These are phyloP conservation scores for Trichoderma sp. DNA, from an alignment of 2,329 filamentous ascomycete genomes.

Conservation along the genomic window DNA sequence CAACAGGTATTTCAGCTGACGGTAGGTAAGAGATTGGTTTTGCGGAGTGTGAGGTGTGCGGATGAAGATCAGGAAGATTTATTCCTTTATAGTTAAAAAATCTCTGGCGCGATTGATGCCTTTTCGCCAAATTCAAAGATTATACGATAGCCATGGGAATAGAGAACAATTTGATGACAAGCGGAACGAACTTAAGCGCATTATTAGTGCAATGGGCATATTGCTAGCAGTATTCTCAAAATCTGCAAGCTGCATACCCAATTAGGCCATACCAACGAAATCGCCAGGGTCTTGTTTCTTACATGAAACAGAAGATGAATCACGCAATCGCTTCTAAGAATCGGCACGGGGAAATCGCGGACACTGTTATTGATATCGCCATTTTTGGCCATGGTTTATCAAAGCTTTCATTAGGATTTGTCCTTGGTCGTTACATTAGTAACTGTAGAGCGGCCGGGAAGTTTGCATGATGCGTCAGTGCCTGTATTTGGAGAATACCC, in stretches of 20 bases:
- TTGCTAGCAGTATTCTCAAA: background rate
- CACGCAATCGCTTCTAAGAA: background rate
- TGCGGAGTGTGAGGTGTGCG: background rate
- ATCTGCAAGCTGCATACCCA: background rate
- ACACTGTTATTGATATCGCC: background rate
- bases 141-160: background rate
- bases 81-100: background rate
- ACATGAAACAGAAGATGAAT: background rate
- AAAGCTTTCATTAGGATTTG: background rate
- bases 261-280: background rate
- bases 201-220: background rate
- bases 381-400: background rate
- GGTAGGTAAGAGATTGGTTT: background rate
- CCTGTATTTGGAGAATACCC: background rate
- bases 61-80: background rate
- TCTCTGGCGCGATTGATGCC: background rate
- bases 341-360: background rate
- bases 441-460: background rate
- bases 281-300: background rate
- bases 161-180: background rate
- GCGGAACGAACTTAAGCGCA: background rate
- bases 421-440: background rate
- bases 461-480: background rate
- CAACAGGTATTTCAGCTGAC: background rate
- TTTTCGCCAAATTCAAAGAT: background rate